A percentile compares a stretch with the other conserved stretches of the same genome.
Evolutionary conservation across 2,329 filamentous ascomycete genomes (phyloP).

Genomic region (Beauveria sp.): DNA sequence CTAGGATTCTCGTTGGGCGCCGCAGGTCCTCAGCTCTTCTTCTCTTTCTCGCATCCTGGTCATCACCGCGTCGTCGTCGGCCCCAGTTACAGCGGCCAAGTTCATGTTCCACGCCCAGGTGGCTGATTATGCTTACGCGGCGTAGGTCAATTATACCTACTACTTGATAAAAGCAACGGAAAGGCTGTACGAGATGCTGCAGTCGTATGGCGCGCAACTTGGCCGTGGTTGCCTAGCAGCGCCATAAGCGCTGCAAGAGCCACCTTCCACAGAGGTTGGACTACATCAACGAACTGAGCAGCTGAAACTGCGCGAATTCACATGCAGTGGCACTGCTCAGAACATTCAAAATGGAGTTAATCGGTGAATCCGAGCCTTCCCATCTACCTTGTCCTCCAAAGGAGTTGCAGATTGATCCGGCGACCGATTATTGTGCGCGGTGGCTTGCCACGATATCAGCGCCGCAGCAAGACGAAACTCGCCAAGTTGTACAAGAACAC

Average conservation of each 20-base stretch:
- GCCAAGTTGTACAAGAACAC: not conserved
- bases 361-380: not conserved
- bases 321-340: not conserved
- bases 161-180: not conserved
- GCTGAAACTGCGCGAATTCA: not conserved
- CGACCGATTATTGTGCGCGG: not conserved
- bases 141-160: no score
- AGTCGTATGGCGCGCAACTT: not conserved
- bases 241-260: not conserved
- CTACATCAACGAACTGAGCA: not conserved
- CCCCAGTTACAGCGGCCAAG: not conserved
- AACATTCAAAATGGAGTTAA: not conserved
- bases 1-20: not conserved
- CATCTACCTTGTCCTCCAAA: not conserved
- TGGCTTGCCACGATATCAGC: slow-evolving; percentile 3
- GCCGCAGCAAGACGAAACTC: not conserved
- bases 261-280: not conserved
- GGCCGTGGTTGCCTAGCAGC: not conserved
- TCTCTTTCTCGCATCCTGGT: not conserved
- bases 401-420: not conserved
- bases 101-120: not conserved
- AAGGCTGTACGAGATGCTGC: not conserved
- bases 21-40: not conserved
- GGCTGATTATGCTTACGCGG: no score
- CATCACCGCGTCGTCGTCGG: not conserved